These are phyloP conservation scores for Yamadazyma oceani DNA, from an alignment of 1,139 yeast genomes.

Conservation along the genomic window DNA sequence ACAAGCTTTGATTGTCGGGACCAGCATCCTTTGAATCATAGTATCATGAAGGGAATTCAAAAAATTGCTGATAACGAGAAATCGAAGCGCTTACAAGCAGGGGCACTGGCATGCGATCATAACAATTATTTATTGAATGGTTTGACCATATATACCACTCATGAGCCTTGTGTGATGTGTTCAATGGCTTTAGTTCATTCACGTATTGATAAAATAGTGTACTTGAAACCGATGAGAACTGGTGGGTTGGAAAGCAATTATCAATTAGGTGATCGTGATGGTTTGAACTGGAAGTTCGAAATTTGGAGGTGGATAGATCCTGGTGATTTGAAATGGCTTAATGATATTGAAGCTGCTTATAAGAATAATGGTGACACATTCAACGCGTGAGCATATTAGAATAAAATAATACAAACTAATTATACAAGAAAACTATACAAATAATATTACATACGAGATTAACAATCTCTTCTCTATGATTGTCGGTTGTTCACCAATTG, in stretches of 20 bases:
- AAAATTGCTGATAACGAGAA: slow-evolving; percentile 54
- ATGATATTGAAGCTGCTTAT: slow-evolving; percentile 8
- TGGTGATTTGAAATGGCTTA: slow-evolving; percentile 20
- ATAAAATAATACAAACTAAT: not conserved
- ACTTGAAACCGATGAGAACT: slow-evolving; percentile 41
- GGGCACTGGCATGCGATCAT: slow-evolving; percentile 12
- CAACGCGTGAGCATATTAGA: slow-evolving; percentile 8
- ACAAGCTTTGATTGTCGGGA: slow-evolving; percentile 23
- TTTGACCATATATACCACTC: slow-evolving; percentile 80
- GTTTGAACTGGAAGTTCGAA: slow-evolving; percentile 78
- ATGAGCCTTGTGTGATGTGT: slow-evolving; percentile 98
- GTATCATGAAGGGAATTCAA: slow-evolving; percentile 70
- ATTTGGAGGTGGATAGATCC: slow-evolving; percentile 64
- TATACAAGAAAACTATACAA: not conserved
- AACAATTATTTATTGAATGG: slow-evolving; percentile 69
- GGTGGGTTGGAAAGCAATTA: slow-evolving; percentile 66
- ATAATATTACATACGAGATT: not conserved
- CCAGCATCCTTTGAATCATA: slow-evolving; percentile 60
- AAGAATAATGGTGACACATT: not conserved
- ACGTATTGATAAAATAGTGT: slow-evolving; percentile 68
- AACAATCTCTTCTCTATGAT: not conserved
- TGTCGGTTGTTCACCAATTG: not conserved
- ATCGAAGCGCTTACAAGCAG: slow-evolving; percentile 23
- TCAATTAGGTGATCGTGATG: slow-evolving; percentile 69
- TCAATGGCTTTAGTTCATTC: slow-evolving; percentile 95